A percentile compares a stretch with the other conserved stretches of the same genome.
phyloP scores from a whole-genome alignment of 805 yeast genomes.

The Starmerella vaccinii region DNA sequence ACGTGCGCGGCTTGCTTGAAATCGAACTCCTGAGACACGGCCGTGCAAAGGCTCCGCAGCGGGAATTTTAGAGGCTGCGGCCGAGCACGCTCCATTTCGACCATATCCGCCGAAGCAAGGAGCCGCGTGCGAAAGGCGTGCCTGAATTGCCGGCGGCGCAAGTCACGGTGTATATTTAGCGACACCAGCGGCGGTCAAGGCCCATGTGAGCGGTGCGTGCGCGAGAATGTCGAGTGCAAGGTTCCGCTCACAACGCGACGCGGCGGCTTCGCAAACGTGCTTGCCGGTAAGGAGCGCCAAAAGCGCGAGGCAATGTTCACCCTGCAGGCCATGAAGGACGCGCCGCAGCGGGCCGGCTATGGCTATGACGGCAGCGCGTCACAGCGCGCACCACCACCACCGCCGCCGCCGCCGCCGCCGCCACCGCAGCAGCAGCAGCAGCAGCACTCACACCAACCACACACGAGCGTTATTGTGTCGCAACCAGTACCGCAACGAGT shows the following conservation, averaged over 20 bases:
- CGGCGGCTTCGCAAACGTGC: slow-evolving; percentile 39
- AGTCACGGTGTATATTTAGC: slow-evolving; percentile 80
- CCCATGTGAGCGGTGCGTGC: slow-evolving; percentile 73
- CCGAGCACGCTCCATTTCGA: neutral
- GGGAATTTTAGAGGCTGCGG: too few relatives aligned
- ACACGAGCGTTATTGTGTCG: too few relatives aligned
- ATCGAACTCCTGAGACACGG: neutral
- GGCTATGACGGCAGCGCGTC: too few relatives aligned
- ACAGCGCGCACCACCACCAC: too few relatives aligned
- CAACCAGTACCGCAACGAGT: too few relatives aligned
- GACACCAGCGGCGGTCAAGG: slow-evolving; percentile 63
- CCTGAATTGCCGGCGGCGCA: slow-evolving; percentile 69
- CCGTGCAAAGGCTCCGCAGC: neutral
- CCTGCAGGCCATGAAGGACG: neutral
- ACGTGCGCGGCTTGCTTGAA: neutral
- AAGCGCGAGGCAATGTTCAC: neutral
- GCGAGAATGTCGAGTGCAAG: slow-evolving; percentile 76
- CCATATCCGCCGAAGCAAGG: neutral
- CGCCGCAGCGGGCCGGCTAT: neutral
- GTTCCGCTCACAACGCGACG: slow-evolving; percentile 46
- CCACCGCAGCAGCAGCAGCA: too few relatives aligned
- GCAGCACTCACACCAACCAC: too few relatives aligned
- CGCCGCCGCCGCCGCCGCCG: too few relatives aligned
- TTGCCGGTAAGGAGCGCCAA: slow-evolving; percentile 27
- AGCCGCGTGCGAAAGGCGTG: slow-evolving; percentile 62